Conservation (phyloP, 106 monocot species). For the Dioscorea alata region DNA sequence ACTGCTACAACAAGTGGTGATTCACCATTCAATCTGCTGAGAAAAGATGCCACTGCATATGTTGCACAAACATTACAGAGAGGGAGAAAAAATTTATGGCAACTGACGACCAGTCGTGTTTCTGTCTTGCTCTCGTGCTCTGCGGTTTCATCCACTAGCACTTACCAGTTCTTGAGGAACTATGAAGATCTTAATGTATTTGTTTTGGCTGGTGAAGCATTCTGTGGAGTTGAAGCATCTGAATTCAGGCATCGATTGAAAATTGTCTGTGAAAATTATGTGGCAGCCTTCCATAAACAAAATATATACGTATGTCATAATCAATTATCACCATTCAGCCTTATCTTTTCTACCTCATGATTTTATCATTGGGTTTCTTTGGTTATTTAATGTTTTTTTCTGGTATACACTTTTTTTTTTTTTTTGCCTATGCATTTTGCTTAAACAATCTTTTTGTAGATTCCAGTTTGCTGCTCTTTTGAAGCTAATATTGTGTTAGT, state of each 20-base stretch:
- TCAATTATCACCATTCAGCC: background rate
- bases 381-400: background rate
- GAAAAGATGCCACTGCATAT: constrained; percentile 72
- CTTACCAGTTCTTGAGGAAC: constrained; percentile 79
- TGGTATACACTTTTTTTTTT: too few species aligned
- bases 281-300: constrained; percentile 75
- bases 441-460: too few species aligned
- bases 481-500: too few species aligned
- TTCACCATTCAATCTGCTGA: constrained; percentile 77
- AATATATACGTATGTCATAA: constrained; percentile 73
- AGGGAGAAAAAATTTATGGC: constrained; percentile 92
- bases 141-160: constrained; percentile 82
- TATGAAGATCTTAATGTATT: constrained; percentile 95
- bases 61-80: constrained; percentile 67
- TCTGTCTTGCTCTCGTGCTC: constrained; percentile 87
- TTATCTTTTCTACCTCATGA: background rate
- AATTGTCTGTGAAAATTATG: constrained; percentile 64
- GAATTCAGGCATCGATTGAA: constrained; percentile 90
- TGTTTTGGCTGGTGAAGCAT: constrained; percentile 94
- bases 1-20: constrained; percentile 19
- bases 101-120: constrained; percentile 84
- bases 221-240: constrained; percentile 74
- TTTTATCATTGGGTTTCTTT: background rate
- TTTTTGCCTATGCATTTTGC: too few species aligned
- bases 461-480: too few species aligned